Evolutionary conservation across 2,329 filamentous ascomycete species (phyloP).

Genomic region (Tolypocladium pustulatum): DNA sequence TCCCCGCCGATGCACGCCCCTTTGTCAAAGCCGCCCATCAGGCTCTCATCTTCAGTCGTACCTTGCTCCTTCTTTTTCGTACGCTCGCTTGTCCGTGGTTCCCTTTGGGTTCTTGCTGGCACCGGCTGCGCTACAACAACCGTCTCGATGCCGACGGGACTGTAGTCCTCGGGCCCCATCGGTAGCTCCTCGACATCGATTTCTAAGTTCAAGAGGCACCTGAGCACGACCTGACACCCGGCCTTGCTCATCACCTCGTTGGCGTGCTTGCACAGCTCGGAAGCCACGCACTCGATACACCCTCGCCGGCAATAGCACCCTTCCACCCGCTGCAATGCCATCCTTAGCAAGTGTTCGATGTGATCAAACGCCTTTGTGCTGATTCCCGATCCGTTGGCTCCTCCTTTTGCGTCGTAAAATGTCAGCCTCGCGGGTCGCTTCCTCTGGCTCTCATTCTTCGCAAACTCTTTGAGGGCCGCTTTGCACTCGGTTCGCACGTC

Average conservation of each 20-base stretch:
- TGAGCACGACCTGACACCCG: slow-evolving; percentile 72
- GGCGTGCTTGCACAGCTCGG: slow-evolving; percentile 71
- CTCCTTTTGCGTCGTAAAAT: slow-evolving; percentile 93
- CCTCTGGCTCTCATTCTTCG: slow-evolving; percentile 53
- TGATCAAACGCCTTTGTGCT: slow-evolving; percentile 92
- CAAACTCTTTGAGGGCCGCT: slow-evolving; percentile 76
- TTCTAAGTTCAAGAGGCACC: slow-evolving; percentile 61
- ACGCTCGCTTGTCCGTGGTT: not conserved
- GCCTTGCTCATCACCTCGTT: slow-evolving; percentile 94
- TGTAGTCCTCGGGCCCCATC: slow-evolving; percentile 67
- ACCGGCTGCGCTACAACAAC: slow-evolving; percentile 65
- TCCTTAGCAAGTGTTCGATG: slow-evolving; percentile 63
- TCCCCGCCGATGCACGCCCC: slow-evolving; percentile 2
- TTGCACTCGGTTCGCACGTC: slow-evolving; percentile 96
- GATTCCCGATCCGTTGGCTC: slow-evolving; percentile 72
- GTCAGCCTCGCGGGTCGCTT: slow-evolving; percentile 83
- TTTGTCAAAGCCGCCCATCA: slow-evolving; percentile 16
- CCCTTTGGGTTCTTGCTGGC: slow-evolving; percentile 13
- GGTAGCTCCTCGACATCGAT: slow-evolving; percentile 79
- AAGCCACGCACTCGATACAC: slow-evolving; percentile 83
- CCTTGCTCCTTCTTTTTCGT: slow-evolving; percentile 3
- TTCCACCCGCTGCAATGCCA: slow-evolving; percentile 68
- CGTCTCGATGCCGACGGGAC: slow-evolving; percentile 69
- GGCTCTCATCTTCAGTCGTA: slow-evolving; percentile 1
- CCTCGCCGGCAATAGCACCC: slow-evolving; percentile 68